A percentile compares a stretch with the other conserved stretches of the same genome.
Evolutionary conservation across 352 stramenopile genomes (phyloP).

Genomic region (Plasmopara muralis): DNA sequence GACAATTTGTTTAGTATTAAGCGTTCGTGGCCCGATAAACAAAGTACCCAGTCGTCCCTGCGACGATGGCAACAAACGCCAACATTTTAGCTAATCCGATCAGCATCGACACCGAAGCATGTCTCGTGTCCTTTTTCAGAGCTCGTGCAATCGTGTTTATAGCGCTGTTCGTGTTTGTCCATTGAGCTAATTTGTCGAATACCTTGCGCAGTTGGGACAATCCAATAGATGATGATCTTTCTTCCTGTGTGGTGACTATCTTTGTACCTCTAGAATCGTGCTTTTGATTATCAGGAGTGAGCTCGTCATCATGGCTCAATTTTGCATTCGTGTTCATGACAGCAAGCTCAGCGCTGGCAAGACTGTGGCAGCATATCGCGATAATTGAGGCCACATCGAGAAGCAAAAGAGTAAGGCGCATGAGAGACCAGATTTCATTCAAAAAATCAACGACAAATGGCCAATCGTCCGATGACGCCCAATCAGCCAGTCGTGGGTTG

Average conservation of each 20-base stretch:
- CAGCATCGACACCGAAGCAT: constrained; percentile 10
- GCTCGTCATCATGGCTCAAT: neutral
- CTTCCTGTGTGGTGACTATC: constrained; percentile 4
- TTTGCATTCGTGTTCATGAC: constrained; percentile 2
- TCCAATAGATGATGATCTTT: constrained; percentile 4
- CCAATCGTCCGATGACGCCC: constrained; percentile 6
- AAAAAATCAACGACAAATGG: constrained; percentile 6
- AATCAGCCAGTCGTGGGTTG: neutral
- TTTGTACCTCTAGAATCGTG: constrained; percentile 4
- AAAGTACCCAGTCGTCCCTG: constrained; percentile 11
- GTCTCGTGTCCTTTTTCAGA: constrained; percentile 11
- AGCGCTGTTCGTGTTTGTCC: neutral
- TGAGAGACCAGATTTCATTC: neutral
- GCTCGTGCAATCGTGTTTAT: constrained; percentile 13
- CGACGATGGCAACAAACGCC: constrained; percentile 6
- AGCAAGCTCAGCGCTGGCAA: constrained; percentile 4
- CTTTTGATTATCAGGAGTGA: constrained; percentile 1
- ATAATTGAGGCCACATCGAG: constrained; percentile 8
- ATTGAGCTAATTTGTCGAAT: constrained; percentile 4
- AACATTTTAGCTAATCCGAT: constrained; percentile 22
- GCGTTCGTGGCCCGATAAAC: constrained; percentile 15
- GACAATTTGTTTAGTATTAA: constrained; percentile 1
- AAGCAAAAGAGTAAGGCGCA: constrained; percentile 13
- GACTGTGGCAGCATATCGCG: constrained; percentile 4
- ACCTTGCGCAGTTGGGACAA: constrained; percentile 2